Percentiles rank a stretch among this genome's conserved stretches.
phyloP scores from a whole-genome alignment of 2,329 filamentous ascomycete species.

The Fusarium miscanthi region DNA sequence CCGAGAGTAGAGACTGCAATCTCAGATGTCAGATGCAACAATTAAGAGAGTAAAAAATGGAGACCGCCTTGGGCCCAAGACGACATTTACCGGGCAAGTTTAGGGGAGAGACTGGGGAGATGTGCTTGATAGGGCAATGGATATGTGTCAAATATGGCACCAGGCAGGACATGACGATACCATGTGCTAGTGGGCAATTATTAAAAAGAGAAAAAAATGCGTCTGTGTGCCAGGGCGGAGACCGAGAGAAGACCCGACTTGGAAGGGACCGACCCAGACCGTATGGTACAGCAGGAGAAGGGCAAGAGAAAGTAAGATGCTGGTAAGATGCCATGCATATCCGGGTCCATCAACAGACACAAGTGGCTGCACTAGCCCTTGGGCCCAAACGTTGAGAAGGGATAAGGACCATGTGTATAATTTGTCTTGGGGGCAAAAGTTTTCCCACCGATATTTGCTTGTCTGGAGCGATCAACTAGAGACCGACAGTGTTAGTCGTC shows the following conservation, averaged over 20 bases:
- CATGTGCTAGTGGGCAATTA: constrained; percentile 20
- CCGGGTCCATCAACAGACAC: constrained; percentile 44
- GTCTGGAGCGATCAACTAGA: constrained; percentile 11
- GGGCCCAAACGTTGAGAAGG: constrained; percentile 33
- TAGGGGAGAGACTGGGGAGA: constrained; percentile 31
- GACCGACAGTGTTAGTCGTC: constrained; percentile 24
- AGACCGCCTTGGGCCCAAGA: constrained; percentile 11
- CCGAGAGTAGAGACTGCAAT: constrained; percentile 40
- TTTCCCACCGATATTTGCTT: constrained; percentile 34
- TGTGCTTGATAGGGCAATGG: constrained; percentile 39
- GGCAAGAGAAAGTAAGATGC: constrained; percentile 35
- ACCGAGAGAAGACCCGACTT: constrained; percentile 36
- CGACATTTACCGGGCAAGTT: constrained; percentile 19
- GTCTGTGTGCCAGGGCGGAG: constrained; percentile 37
- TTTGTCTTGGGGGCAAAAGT: constrained; percentile 35
- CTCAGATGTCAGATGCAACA: constrained; percentile 35
- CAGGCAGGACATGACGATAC: constrained; percentile 33
- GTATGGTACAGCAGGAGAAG: constrained; percentile 24
- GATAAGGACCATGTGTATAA: constrained; percentile 38
- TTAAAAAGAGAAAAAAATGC: constrained; percentile 24
- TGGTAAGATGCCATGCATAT: constrained; percentile 48
- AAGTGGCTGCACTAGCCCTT: constrained; percentile 49
- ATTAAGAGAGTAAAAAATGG: constrained; percentile 28
- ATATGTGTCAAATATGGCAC: constrained; percentile 39
- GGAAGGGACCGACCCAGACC: constrained; percentile 36